Base-by-base conservation (phyloP, 2,329 filamentous ascomycete species). In the Pleochaeta shiraiana region DNA sequence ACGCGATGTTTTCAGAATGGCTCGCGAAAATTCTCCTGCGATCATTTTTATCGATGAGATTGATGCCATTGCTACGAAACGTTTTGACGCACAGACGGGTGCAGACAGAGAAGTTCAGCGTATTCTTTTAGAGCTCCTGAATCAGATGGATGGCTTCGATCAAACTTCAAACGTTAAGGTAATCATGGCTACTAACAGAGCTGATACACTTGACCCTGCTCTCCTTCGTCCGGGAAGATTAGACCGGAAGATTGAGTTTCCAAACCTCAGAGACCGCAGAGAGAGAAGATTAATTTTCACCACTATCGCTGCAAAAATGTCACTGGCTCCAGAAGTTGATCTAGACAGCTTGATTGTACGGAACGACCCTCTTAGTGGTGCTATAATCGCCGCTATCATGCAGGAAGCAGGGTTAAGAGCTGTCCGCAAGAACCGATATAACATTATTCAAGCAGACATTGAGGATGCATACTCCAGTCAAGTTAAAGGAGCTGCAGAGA, bases 21-120 rank as follows among this genome's bases (percentile, higher is more conserved):
- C 93, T 43, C 86, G 93, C 67, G 93, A 98, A 79, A 98, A 98
- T 79, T 92, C 90, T 0, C 93, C 93, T 0, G 88, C 91, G 66
- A 98, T 98, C 75, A 98, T 98, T 77, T 98, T 98, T 81, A 98
- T 98, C 74, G 93, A 98, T 74, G 93, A 98, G 76, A 96, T 98
- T 70, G 93, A 98, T 74, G 93, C 93, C 68, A 97, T 98, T 72
- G 93, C 93, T 67, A 98, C 93, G 47, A 98, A 98, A 79, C 92
- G 93, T 75, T 98, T 98, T 77, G 93, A 98, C 74, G 93, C 93
- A 28, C 93, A 98, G 77, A 98, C 93, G 3, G 93, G 93, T 75
- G 93, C 93, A 69, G 93, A 98, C 74, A 85, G 93, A 77, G 93
- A 98, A 77, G 93, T 98, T 19, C 93, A 98, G 79, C 92, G 93